Conservation (phyloP, 257 asterid genomes). For the Nicotiana knightiana region DNA sequence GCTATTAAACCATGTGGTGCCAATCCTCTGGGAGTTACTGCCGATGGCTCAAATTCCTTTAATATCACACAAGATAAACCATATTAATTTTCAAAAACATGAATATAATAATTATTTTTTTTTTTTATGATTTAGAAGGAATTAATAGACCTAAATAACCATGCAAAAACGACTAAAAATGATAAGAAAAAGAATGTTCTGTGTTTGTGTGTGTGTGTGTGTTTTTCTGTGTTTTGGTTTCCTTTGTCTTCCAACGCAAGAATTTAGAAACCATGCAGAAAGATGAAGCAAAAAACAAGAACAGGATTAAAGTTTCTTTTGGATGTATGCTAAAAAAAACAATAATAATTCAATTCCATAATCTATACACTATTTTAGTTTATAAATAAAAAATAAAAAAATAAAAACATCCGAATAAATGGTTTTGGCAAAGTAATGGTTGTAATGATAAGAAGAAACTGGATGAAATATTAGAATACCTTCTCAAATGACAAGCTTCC, state of each 20-base stretch:
- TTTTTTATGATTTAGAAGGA: not conserved
- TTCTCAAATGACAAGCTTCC: slow-evolving; percentile 11
- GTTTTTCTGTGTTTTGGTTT: too few species aligned
- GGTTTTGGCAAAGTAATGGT: too few species aligned
- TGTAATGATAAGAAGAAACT: not conserved
- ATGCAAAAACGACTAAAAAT: not conserved
- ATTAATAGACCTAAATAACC: not conserved
- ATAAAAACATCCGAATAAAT: not conserved
- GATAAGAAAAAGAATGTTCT: not conserved
- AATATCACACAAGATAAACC: not conserved
- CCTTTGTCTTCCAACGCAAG: too few species aligned
- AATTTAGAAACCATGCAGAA: not conserved
- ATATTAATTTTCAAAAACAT: not conserved
- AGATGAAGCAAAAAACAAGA: not conserved
- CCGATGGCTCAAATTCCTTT: slow-evolving; percentile 6
- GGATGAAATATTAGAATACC: not conserved
- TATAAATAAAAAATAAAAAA: not conserved
- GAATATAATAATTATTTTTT: not conserved
- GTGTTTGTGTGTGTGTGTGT: too few species aligned
- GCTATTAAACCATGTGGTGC: not conserved
- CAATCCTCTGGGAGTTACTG: not conserved
- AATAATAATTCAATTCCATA: not conserved
- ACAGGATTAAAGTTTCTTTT: not conserved
- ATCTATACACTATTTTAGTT: not conserved
- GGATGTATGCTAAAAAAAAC: not conserved